Conservation (phyloP, 2,329 filamentous ascomycete species). For the Cordyceps cicadae region DNA sequence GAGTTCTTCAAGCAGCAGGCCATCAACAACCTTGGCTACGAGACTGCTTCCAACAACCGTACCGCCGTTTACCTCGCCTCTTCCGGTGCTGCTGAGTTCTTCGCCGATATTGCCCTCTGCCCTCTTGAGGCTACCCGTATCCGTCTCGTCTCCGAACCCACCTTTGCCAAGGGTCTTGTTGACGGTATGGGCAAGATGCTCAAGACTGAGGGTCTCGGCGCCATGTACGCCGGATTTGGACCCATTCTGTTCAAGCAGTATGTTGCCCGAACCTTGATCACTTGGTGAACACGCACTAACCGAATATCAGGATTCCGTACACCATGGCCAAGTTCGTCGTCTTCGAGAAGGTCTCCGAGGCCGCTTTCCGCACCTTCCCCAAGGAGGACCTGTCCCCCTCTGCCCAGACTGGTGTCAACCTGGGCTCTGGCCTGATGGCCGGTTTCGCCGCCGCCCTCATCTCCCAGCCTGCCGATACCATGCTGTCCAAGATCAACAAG, state of each 20-base stretch:
- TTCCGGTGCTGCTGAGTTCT: constrained; percentile 50
- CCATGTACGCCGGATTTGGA: constrained; percentile 79
- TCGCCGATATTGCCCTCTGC: constrained; percentile 68
- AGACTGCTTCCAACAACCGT: constrained; percentile 63
- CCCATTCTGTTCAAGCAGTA: constrained; percentile 57
- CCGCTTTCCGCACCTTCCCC: constrained; percentile 60
- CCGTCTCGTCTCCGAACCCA: constrained; percentile 73
- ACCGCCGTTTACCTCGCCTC: constrained; percentile 66
- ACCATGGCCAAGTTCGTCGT: constrained; percentile 95
- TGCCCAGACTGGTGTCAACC: constrained; percentile 72
- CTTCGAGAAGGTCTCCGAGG: constrained; percentile 79
- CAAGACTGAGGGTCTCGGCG: constrained; percentile 65
- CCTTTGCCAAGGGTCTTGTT: constrained; percentile 65
- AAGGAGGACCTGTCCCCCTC: constrained; percentile 60
- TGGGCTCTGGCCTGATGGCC: constrained; percentile 46
- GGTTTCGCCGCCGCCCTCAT: constrained; percentile 80
- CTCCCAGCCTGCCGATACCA: constrained; percentile 86
- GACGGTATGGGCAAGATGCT: constrained; percentile 68
- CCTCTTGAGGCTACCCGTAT: constrained; percentile 82
- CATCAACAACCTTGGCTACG: constrained; percentile 66
- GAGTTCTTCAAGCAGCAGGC: constrained; percentile 85
- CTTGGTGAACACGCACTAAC: not conserved
- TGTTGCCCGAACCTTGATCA: constrained; percentile 15
- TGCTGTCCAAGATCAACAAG: constrained; percentile 97
- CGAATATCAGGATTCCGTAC: constrained; percentile 61